Evolutionary conservation across 83 land plant genomes (phyloP).

Genomic region (Isoetes engelmannii): DNA sequence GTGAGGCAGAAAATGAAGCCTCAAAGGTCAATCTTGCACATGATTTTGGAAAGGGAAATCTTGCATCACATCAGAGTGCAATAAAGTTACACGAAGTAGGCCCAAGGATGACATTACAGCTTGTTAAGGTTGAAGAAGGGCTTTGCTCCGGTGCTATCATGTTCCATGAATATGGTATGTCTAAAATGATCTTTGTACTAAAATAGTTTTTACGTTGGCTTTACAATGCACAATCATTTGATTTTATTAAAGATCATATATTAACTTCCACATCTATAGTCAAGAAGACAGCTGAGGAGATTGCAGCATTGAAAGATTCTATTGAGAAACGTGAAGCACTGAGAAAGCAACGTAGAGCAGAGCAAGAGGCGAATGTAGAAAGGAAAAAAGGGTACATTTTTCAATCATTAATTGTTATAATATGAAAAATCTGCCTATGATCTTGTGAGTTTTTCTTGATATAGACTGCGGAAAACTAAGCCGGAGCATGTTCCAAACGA

Average conservation of each 20-base stretch:
- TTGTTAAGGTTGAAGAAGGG: conserved; percentile 90
- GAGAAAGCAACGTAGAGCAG: conserved; percentile 47
- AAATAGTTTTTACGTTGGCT: no score
- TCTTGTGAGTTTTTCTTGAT: no score
- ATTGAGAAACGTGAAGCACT: conserved; percentile 40
- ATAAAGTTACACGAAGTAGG: conserved; percentile 94
- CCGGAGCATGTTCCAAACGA: conserved; percentile 7
- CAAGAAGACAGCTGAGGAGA: conserved; percentile 46
- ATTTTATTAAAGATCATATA: neutral
- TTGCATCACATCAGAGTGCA: conserved; percentile 87
- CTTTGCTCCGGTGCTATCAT: conserved; percentile 85
- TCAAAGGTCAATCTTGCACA: conserved; percentile 63
- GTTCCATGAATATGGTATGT: conserved; percentile 77
- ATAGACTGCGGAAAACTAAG: no score
- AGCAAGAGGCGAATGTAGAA: conserved; percentile 45
- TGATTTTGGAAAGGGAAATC: conserved; percentile 71
- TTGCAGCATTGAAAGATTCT: conserved; percentile 30
- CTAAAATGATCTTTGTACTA: no score
- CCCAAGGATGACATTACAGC: conserved; percentile 89
- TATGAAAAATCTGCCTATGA: no score
- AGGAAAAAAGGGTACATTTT: conserved; percentile 29
- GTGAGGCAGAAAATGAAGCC: conserved; percentile 95
- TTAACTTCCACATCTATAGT: conserved; percentile 19
- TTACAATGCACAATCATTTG: neutral
- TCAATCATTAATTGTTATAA: no score